Evolutionary conservation across 2,329 filamentous ascomycete genomes (phyloP).

Genomic region (Plectosphaerella cucumerina): DNA sequence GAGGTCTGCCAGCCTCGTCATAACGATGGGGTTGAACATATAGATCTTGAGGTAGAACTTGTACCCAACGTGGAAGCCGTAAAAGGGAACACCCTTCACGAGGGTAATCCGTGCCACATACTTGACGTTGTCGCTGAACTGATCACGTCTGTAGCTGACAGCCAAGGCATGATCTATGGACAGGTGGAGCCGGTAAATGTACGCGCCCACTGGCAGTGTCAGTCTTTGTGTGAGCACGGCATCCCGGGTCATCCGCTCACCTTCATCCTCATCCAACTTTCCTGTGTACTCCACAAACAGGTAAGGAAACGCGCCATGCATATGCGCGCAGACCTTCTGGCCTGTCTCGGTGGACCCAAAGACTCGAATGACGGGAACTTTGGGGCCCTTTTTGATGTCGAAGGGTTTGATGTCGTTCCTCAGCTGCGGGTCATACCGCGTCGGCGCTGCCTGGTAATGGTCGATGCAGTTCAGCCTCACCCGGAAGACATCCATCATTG

Average conservation of each 20-base stretch:
- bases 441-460: slow-evolving; percentile 79
- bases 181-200: slow-evolving; percentile 73
- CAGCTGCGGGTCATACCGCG: slow-evolving; percentile 75
- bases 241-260: slow-evolving; percentile 39
- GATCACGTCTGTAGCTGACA: slow-evolving; percentile 75
- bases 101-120: slow-evolving; percentile 90
- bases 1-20: slow-evolving; percentile 83
- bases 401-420: slow-evolving; percentile 58
- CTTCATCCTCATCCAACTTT: slow-evolving; percentile 59
- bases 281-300: slow-evolving; percentile 86
- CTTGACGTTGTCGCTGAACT: slow-evolving; percentile 58
- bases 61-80: slow-evolving; percentile 92
- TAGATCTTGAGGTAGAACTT: slow-evolving; percentile 92
- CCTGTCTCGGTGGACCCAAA: slow-evolving; percentile 94
- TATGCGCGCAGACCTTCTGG: slow-evolving; percentile 92
- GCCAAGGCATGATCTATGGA: slow-evolving; percentile 90
- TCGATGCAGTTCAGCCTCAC: slow-evolving; percentile 95
- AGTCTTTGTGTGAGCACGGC: neutral
- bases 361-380: slow-evolving; percentile 80
- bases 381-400: slow-evolving; percentile 59
- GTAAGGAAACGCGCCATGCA: slow-evolving; percentile 94
- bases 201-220: slow-evolving; percentile 57
- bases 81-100: slow-evolving; percentile 92
- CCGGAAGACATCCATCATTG: slow-evolving; percentile 67
- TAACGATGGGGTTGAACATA: slow-evolving; percentile 79